phyloP scores from a whole-genome alignment of 306 rosid species.

The Acacia melanoxylon region DNA sequence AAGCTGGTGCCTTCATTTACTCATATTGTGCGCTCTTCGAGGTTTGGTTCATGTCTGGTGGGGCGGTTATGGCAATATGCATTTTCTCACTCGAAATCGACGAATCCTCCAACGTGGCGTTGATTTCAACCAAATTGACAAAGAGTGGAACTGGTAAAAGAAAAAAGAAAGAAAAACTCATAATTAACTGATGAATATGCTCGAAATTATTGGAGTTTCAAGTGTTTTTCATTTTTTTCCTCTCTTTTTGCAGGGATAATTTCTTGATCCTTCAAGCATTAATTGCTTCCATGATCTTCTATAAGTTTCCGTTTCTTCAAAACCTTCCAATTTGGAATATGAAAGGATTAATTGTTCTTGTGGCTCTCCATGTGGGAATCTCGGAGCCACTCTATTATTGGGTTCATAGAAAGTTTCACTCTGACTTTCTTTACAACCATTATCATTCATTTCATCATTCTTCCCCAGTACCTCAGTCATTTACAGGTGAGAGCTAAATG shows the following conservation, averaged over 20 bases:
- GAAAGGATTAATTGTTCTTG: slow-evolving; percentile 50
- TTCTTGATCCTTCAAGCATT: slow-evolving; percentile 70
- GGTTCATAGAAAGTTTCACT: slow-evolving; percentile 64
- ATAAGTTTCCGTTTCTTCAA: slow-evolving; percentile 51
- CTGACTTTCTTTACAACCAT: slow-evolving; percentile 45
- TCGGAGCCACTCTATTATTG: slow-evolving; percentile 85
- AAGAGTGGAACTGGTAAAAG: slow-evolving; percentile 64
- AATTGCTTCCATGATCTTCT: slow-evolving; percentile 47
- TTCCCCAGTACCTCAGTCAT: slow-evolving; percentile 62
- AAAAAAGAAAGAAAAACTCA: background rate
- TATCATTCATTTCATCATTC: slow-evolving; percentile 89
- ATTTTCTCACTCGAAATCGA: slow-evolving; percentile 64
- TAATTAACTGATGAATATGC: background rate
- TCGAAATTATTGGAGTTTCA: background rate
- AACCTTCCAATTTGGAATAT: slow-evolving; percentile 61
- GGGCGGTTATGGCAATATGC: slow-evolving; percentile 58
- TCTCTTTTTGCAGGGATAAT: slow-evolving; percentile 61
- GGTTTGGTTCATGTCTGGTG: slow-evolving; percentile 45
- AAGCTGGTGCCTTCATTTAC: slow-evolving; percentile 69
- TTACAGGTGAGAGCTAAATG: slow-evolving; percentile 56
- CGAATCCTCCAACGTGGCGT: slow-evolving; percentile 59
- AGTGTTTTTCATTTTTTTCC: background rate
- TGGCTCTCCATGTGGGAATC: slow-evolving; percentile 67
- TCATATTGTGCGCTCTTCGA: slow-evolving; percentile 52
- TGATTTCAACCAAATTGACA: slow-evolving; percentile 89